These are phyloP conservation scores for Psilocybe mexicana DNA, from an alignment of 1,284 basidiomycete genomes.

Conservation along the genomic window DNA sequence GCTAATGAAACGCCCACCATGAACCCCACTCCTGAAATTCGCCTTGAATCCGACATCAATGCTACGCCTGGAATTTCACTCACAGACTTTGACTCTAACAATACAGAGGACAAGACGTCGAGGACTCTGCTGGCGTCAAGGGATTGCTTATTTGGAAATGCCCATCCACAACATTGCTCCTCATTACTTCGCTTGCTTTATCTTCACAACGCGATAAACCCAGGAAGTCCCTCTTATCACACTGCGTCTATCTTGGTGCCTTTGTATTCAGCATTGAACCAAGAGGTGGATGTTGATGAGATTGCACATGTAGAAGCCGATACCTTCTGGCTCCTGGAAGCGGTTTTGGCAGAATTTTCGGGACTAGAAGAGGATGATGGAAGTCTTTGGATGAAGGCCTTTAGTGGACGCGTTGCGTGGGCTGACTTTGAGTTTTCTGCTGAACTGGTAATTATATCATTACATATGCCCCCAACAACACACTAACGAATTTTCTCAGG, in stretches of 20 bases:
- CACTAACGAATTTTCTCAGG: constrained; percentile 29
- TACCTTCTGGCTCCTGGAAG: constrained; percentile 78
- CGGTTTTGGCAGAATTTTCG: constrained; percentile 68
- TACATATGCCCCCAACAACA: constrained; percentile 3
- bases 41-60: constrained; percentile 41
- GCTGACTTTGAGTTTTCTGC: constrained; percentile 64
- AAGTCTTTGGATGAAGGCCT: constrained; percentile 59
- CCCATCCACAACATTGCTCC: constrained; percentile 62
- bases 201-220: constrained; percentile 69
- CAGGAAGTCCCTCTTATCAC: constrained; percentile 66
- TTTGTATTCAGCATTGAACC: constrained; percentile 60
- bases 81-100: constrained; percentile 23
- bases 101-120: constrained; percentile 12
- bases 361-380: constrained; percentile 68
- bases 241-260: constrained; percentile 68
- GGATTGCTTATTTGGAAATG: constrained; percentile 42
- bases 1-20: constrained; percentile 20
- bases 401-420: constrained; percentile 64
- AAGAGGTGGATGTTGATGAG: constrained; percentile 63
- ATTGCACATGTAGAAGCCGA: constrained; percentile 73
- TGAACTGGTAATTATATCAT: constrained; percentile 51
- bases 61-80: constrained; percentile 32
- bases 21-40: constrained; percentile 53
- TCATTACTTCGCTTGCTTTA: constrained; percentile 73
- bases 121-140: constrained; percentile 58